Evolutionary conservation across 2,329 filamentous ascomycete species (phyloP), one percentile per base, ranked within the genome.

Genomic region (Diaporthe ampelina): DNA sequence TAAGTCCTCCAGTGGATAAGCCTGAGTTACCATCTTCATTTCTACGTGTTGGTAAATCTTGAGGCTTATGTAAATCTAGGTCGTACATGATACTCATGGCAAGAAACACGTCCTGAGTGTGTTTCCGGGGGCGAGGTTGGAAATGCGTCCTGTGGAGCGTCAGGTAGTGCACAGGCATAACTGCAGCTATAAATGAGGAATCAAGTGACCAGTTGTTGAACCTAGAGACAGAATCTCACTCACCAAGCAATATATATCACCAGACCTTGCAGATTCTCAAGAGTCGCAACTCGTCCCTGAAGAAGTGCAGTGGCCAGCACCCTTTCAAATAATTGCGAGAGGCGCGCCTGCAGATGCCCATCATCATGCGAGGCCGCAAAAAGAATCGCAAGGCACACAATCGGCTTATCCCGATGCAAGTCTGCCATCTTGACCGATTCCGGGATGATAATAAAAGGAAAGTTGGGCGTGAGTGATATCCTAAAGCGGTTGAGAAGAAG

Each of bases 31-130:
- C 17, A 10, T 67, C 9, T 1, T n/a, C 26, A 10, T n/a, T 8
- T 52, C 7, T 15, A 11, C 11, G 21, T 17, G 3, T 67, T 11
- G 43, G 45, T 11, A 37, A 11, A 2, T 35, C 26, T n/a, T 21
- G 15, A 9, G 40, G 61, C 43, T 50, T n/a, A 24, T 67, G 43
- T 9, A 67, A 19, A 11, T 29, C 5, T 29, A 67, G 11, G 29
- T 67, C 43, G 19, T 48, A 67, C 3, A 67, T 50, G 6, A 67
- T 67, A 13, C 61, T 67, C 61, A 67, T 67, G 0, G 61, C 61
- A 35, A 67, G 61, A 13, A 67, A 67, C 4, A 67, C 37, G 21
- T 52, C 52, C 43, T 67, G 61, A 13, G 45, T 67, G 43, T 67
- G 61, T 13, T 67, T 67, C 0, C 61, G 29, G 1, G 61, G 61